Percentiles rank a stretch among this genome's conserved stretches.
Conservation (phyloP, 345 rosid species). For the Citrus inodora region DNA sequence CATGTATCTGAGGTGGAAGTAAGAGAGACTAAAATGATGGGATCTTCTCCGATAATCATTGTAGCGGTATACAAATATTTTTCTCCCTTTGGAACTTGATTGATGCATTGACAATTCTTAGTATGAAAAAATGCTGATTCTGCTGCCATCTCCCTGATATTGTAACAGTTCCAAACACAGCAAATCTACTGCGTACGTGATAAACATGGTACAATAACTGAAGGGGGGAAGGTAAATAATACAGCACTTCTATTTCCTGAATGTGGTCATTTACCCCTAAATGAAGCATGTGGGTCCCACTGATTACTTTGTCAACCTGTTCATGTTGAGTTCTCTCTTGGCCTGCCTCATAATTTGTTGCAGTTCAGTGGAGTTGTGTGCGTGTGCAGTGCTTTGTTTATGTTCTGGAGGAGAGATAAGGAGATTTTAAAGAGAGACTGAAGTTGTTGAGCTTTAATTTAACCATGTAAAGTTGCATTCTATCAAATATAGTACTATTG, state of each 20-base stretch:
- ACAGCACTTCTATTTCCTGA: background rate
- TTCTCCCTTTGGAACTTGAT: background rate
- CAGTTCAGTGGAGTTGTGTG: background rate
- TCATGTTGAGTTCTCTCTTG: background rate
- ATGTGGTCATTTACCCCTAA: background rate
- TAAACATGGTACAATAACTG: slow-evolving; percentile 64
- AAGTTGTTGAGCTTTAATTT: background rate
- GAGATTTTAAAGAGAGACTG: background rate
- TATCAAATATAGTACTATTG: background rate
- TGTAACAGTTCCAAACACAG: slow-evolving; percentile 80
- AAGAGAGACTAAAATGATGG: slow-evolving; percentile 92
- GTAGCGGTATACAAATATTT: slow-evolving; percentile 46
- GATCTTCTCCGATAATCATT: slow-evolving; percentile 67
- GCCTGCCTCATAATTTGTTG: background rate
- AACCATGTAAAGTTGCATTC: background rate
- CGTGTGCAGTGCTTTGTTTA: background rate
- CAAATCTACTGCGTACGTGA: slow-evolving; percentile 82
- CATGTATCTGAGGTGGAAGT: slow-evolving; percentile 89
- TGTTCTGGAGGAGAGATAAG: background rate
- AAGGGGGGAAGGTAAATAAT: slow-evolving; percentile 73
- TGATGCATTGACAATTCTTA: background rate
- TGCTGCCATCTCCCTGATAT: slow-evolving; percentile 1
- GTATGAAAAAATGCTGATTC: background rate
- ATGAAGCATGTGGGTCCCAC: background rate
- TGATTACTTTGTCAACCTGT: background rate